Base-by-base conservation (phyloP, 345 rosid genomes). In the Salix viminalis region DNA sequence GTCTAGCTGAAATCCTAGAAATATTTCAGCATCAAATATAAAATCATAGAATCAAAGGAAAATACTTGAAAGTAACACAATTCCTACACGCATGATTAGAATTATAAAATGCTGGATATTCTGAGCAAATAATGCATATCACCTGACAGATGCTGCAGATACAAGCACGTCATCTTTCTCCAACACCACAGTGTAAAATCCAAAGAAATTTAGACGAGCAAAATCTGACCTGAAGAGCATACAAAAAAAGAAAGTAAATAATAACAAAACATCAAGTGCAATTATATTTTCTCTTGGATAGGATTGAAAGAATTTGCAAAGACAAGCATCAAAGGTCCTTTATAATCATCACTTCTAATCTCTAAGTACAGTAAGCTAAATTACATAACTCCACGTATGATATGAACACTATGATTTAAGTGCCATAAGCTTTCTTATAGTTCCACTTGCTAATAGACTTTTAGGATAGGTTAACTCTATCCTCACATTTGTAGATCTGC, bases 81-180 rank as follows among this genome's bases (percentile, higher is more conserved):
- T 28, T 52, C 24, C 67, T 71, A 16, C n/a, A 56, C 36, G 24
- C 34, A 1, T 21, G 12, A 60, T 54, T 50, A 64, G 60, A 76
- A 71, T 50, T 50, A 71, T 11, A 39, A 36, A 37, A 65, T 18
- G 28, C 23, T 36, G 5, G 11, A 65, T 34, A 32, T 15, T 44
- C 61, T 16, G 26, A 16, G 56, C 46, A 36, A 42, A 71, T 61
- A 19, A 66, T 71, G 65, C 74, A 56, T 65, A 77, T 68, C 81
- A 94, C 98, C 98, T 92, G 89, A 94, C 80, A n/a, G 95, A 91
- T 78, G 99, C 99, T 74, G 83, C 99, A 68, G 96, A 86, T 75
- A 95, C 83, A 85, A 95, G 76, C 78, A 86, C 86, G 70, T 95
- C 99, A 71, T 91, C 90, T 73, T 89, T 92, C 87, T 95, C 97